Conservation (phyloP, 306 rosid genomes). For the Fragaria ananassa region DNA sequence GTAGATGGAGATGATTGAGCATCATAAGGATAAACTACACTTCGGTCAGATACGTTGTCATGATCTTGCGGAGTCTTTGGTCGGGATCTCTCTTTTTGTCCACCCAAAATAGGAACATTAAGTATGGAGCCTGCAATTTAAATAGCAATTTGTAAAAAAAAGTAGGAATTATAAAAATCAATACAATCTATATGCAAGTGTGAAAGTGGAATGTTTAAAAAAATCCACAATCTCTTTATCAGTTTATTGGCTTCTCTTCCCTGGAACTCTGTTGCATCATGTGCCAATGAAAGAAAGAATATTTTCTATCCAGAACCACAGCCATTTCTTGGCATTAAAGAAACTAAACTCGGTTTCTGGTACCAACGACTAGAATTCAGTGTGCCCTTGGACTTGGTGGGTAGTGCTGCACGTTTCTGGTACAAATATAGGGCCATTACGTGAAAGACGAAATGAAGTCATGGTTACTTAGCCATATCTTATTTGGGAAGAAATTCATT, state of each 20-base stretch:
- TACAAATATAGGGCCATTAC: background rate
- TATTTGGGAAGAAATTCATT: background rate
- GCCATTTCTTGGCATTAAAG: background rate
- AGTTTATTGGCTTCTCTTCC: background rate
- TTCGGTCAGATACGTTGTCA: slow-evolving; percentile 33
- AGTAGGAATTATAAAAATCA: slow-evolving; percentile 9
- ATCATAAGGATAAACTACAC: slow-evolving; percentile 38
- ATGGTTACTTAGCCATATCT: background rate
- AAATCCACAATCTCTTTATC: slow-evolving; percentile 30
- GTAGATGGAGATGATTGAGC: slow-evolving; percentile 42
- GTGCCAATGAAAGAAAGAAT: background rate
- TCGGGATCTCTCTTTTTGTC: slow-evolving; percentile 47
- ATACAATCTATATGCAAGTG: background rate
- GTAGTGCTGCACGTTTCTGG: background rate
- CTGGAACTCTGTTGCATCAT: background rate
- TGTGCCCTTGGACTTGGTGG: background rate
- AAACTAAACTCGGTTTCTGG: background rate
- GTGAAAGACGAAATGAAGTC: background rate
- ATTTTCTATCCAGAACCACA: background rate
- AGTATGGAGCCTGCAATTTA: slow-evolving; percentile 48
- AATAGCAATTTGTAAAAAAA: slow-evolving; percentile 30
- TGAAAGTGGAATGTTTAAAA: background rate
- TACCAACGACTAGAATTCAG: slow-evolving; percentile 5
- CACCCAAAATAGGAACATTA: slow-evolving; percentile 42
- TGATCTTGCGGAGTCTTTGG: slow-evolving; percentile 49